These are phyloP conservation scores for Ceratobasidium sp. DNA, from an alignment of 1,284 basidiomycete species.

Conservation along the genomic window DNA sequence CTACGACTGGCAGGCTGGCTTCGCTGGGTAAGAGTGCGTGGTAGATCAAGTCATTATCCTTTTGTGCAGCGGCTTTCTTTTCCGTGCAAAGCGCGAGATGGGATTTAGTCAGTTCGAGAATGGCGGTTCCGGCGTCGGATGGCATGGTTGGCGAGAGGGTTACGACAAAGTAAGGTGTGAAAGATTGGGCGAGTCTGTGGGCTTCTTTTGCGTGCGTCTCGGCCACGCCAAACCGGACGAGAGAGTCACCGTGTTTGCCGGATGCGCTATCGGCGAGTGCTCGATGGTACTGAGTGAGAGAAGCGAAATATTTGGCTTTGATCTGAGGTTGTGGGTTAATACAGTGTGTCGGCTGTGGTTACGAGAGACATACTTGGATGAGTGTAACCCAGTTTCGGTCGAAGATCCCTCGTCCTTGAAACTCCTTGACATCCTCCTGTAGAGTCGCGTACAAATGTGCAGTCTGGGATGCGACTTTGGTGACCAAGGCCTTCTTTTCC, in stretches of 20 bases:
- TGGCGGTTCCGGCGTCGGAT: slow-evolving; percentile 78
- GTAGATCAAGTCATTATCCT: slow-evolving; percentile 98
- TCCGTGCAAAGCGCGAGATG: slow-evolving; percentile 82
- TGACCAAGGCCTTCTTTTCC: slow-evolving; percentile 87
- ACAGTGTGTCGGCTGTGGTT: not conserved
- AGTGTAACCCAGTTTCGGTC: slow-evolving; percentile 94
- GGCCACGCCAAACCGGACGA: slow-evolving; percentile 82
- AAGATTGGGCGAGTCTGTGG: slow-evolving; percentile 69
- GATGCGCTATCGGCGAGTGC: slow-evolving; percentile 78
- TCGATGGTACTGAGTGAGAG: slow-evolving; percentile 88
- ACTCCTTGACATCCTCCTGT: slow-evolving; percentile 92
- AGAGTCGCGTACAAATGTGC: slow-evolving; percentile 81
- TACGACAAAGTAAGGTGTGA: slow-evolving; percentile 75
- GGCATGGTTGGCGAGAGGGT: slow-evolving; percentile 86
- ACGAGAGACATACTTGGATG: slow-evolving; percentile 66
- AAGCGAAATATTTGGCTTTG: slow-evolving; percentile 90
- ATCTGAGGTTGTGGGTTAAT: slow-evolving; percentile 60
- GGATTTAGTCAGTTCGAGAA: slow-evolving; percentile 83
- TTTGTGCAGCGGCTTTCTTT: slow-evolving; percentile 75
- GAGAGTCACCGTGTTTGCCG: slow-evolving; percentile 84
- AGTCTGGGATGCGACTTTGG: slow-evolving; percentile 87
- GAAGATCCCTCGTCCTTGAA: slow-evolving; percentile 93
- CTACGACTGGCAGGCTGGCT: slow-evolving; percentile 80
- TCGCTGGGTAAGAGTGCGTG: slow-evolving; percentile 89
- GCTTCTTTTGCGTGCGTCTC: slow-evolving; percentile 89